Percentiles rank a stretch among this genome's conserved stretches.
These are phyloP conservation scores for Hymenochaete sp. DNA, from an alignment of 1,284 basidiomycete genomes.

Conservation along the genomic window DNA sequence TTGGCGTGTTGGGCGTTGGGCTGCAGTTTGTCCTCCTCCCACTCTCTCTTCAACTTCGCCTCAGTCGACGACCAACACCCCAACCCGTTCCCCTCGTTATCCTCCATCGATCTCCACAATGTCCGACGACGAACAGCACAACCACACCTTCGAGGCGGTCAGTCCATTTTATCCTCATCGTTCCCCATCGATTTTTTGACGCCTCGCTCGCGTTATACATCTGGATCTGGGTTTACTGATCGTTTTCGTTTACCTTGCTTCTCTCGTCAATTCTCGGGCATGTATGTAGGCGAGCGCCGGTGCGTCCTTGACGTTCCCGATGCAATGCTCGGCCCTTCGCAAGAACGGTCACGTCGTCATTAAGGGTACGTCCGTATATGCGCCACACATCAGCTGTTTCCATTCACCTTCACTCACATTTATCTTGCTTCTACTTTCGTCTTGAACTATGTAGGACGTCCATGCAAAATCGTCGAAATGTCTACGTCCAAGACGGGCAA, in stretches of 20 bases:
- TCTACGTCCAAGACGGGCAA: constrained; percentile 99
- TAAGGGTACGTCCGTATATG: constrained; percentile 49
- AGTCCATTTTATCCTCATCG: background rate
- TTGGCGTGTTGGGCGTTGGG: background rate
- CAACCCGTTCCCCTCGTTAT: constrained; percentile 8
- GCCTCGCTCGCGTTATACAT: constrained; percentile 1
- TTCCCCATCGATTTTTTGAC: constrained; percentile 9
- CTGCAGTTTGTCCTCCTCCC: background rate
- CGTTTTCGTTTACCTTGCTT: background rate
- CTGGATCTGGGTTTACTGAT: no score
- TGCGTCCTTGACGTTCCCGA: constrained; percentile 84
- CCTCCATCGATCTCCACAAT: constrained; percentile 17
- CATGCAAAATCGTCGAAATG: constrained; percentile 99
- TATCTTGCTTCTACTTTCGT: constrained; percentile 10
- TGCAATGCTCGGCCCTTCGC: constrained; percentile 97
- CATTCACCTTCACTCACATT: constrained; percentile 1
- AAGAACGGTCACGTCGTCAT: constrained; percentile 96
- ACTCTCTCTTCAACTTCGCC: constrained; percentile 10
- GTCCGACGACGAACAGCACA: constrained; percentile 18
- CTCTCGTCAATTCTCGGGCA: no score
- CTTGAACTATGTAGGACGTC: constrained; percentile 51
- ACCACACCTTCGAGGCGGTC: constrained; percentile 17
- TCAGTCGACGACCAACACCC: constrained; percentile 7
- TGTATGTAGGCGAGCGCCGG: constrained; percentile 75
- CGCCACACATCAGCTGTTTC: constrained; percentile 3